Evolutionary conservation across 148 eudicot species (phyloP).

Genomic region (Amaranthus palmeri): DNA sequence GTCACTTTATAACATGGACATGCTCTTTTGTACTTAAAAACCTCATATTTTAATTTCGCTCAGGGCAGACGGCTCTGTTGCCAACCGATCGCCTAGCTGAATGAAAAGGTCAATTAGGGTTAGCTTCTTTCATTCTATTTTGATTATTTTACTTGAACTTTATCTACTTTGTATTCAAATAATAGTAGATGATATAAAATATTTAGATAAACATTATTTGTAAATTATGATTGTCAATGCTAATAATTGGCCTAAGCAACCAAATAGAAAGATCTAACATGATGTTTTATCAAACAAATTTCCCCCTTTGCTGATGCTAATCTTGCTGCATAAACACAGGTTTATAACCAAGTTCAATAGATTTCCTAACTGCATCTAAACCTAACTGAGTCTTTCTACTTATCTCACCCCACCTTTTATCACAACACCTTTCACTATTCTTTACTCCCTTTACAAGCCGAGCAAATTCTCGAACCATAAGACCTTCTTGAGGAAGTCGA

Average conservation of each 20-base stretch:
- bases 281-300: neutral
- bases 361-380: constrained; percentile 41
- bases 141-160: too few species aligned
- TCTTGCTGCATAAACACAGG: constrained; percentile 15
- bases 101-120: too few species aligned
- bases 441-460: constrained; percentile 26
- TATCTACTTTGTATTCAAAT: too few species aligned
- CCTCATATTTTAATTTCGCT: too few species aligned
- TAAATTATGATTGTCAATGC: too few species aligned
- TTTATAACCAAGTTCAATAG: constrained; percentile 25
- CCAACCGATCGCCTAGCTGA: too few species aligned
- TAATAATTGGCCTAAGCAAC: neutral
- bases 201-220: too few species aligned
- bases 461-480: constrained; percentile 42
- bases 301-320: neutral
- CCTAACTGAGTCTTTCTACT: constrained; percentile 41
- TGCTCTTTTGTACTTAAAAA: too few species aligned
- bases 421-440: constrained; percentile 16
- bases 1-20: too few species aligned
- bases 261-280: neutral
- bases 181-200: too few species aligned
- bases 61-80: too few species aligned
- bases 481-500: constrained; percentile 40
- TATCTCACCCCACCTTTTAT: constrained; percentile 37
- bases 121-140: too few species aligned